These are phyloP conservation scores for Trichoderma orchidacearum DNA, from an alignment of 495 filamentous ascomycete species.

Conservation along the genomic window DNA sequence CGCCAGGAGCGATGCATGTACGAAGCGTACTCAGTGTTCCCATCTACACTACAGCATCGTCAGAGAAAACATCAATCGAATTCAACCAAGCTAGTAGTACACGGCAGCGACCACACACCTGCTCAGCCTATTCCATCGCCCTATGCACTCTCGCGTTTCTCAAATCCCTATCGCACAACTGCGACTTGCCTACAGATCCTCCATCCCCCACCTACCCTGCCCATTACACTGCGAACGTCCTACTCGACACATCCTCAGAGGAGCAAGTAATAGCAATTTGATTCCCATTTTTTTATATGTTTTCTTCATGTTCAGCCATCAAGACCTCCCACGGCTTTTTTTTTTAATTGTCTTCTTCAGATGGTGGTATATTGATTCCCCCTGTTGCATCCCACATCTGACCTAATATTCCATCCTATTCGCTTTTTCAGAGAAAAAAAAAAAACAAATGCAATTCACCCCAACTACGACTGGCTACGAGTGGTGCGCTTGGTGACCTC, in stretches of 20 bases:
- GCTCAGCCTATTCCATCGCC: no score
- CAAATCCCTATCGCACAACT: no score
- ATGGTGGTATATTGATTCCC: background rate
- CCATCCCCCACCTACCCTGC: no score
- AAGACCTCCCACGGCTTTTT: background rate
- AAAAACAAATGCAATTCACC: background rate
- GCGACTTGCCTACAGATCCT: no score
- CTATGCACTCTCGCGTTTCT: no score
- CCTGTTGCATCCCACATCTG: background rate
- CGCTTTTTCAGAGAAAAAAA: background rate
- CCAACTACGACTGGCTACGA: constrained; percentile 30
- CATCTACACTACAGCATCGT: no score
- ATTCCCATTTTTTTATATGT: background rate
- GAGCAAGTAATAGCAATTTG: background rate
- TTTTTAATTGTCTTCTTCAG: background rate
- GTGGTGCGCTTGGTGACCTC: constrained; percentile 42
- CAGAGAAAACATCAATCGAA: no score
- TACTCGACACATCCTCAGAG: background rate
- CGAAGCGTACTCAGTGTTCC: no score
- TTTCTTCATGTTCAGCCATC: background rate
- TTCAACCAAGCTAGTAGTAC: no score
- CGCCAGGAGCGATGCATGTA: no score
- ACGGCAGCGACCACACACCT: no score
- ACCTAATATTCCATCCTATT: background rate
- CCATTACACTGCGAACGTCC: no score